Conservation (phyloP, 2,329 filamentous ascomycete species). For the Piedraia hortae region DNA sequence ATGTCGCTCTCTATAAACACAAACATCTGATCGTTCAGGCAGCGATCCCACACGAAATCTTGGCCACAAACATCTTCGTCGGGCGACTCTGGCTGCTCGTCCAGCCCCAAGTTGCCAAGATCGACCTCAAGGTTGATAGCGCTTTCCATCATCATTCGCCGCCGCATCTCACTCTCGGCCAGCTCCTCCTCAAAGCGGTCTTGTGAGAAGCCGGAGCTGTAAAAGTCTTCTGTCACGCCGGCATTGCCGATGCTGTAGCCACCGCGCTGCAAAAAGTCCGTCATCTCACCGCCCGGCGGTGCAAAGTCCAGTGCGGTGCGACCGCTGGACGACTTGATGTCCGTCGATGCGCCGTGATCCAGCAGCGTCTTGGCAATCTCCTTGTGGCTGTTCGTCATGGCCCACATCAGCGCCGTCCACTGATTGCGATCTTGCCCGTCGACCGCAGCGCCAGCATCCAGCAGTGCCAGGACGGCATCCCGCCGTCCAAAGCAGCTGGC, state of each 20-base stretch:
- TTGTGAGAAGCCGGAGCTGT: conserved; percentile 71
- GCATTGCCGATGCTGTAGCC: conserved; percentile 70
- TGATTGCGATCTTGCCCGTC: conserved; percentile 88
- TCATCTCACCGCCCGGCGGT: conserved; percentile 84
- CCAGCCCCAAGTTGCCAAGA: conserved; percentile 77
- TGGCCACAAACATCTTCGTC: conserved; percentile 74
- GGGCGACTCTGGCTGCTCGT: conserved; percentile 74
- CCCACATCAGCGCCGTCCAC: conserved; percentile 98
- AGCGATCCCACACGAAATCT: conserved; percentile 87
- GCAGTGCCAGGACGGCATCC: conserved; percentile 55
- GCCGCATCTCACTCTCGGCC: conserved; percentile 82
- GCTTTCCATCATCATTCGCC: conserved; percentile 98
- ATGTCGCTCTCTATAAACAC: conserved; percentile 92
- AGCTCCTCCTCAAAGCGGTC: conserved; percentile 92
- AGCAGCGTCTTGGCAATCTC: conserved; percentile 77
- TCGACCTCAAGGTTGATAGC: conserved; percentile 92
- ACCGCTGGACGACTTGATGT: conserved; percentile 81
- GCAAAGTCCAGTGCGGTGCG: conserved; percentile 91
- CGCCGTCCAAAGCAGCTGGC: conserved; percentile 96
- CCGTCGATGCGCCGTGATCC: conserved; percentile 81
- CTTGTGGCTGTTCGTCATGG: conserved; percentile 96
- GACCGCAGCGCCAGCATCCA: conserved; percentile 65
- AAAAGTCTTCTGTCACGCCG: conserved; percentile 70
- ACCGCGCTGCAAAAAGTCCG: conserved; percentile 79
- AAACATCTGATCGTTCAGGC: conserved; percentile 96